These are phyloP conservation scores for Exophiala aquamarina DNA, from an alignment of 2,329 filamentous ascomycete genomes.

Conservation along the genomic window DNA sequence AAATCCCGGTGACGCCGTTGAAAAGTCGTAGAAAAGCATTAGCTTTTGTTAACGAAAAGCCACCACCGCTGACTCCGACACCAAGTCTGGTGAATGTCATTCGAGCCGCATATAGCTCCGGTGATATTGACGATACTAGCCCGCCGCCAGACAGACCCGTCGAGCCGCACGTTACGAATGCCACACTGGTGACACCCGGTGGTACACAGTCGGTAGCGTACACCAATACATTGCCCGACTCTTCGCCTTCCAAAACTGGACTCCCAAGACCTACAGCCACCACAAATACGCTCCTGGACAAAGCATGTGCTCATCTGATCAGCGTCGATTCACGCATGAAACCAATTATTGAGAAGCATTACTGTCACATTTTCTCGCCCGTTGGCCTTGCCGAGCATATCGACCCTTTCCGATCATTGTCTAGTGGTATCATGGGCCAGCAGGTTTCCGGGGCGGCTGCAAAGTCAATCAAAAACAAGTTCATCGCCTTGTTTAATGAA, in stretches of 20 bases:
- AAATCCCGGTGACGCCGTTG: conserved; percentile 30
- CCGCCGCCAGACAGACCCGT: conserved; percentile 45
- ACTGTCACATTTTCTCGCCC: conserved; percentile 76
- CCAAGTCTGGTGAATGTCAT: conserved; percentile 51
- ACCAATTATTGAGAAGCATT: conserved; percentile 69
- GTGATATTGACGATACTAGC: conserved; percentile 40
- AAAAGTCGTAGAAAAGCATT: conserved; percentile 30
- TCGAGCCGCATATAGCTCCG: conserved; percentile 42
- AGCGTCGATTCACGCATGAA: conserved; percentile 70
- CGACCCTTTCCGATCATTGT: conserved; percentile 82
- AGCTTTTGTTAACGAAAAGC: conserved; percentile 26
- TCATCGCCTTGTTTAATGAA: conserved; percentile 68
- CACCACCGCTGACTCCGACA: conserved; percentile 48
- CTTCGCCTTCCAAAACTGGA: conserved; percentile 41
- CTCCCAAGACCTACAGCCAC: conserved; percentile 51
- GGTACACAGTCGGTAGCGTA: conserved; percentile 49
- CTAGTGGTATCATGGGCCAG: conserved; percentile 89
- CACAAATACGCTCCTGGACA: conserved; percentile 70
- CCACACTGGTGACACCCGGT: conserved; percentile 48
- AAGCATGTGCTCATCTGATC: conserved; percentile 74
- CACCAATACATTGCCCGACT: conserved; percentile 40
- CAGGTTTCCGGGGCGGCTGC: conserved; percentile 94
- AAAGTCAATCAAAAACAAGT: conserved; percentile 82
- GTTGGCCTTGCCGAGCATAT: conserved; percentile 80
- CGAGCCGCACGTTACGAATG: conserved; percentile 49